Base-by-base conservation (phyloP, 2,329 filamentous ascomycete species). In the Stemphylium vesicarium region DNA sequence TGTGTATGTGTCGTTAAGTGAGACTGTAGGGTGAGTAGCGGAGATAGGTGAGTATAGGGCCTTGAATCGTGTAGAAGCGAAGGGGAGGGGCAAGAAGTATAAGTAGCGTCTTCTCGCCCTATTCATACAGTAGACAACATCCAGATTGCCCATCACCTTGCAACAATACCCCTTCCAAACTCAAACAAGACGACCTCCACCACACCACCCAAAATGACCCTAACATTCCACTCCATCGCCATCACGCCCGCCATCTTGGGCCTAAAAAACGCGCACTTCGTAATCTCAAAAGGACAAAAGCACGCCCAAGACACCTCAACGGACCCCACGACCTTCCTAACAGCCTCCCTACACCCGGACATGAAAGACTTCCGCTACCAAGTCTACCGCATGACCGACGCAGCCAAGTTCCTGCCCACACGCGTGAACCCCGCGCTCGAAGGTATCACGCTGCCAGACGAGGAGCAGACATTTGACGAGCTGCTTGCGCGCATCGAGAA, bases 341-440 rank as follows among this genome's bases (percentile, higher is more conserved):
- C 76, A 7, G 72, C 75, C n/a, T 73, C 74, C 2, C 73, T 85
- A 16, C 67, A 76, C 52, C 75, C 75, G 0, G 80, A 84, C 69
- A 85, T 85, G 83, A 56, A 68, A n/a, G 65, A 76, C 4, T 69
- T 85, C 41, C 54, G 74, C 53, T 83, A 74, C 71, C 83, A 85
- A 63, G 71, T 85, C 64, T 77, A 81, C 51, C 66, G 68, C 37
- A 60, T 72, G 51, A 77, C 72, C 63, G 77, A 81, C 65, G 69
- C 70, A 1, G 73, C 78, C 33, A 80, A 80, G 53, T 69, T 70
- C 50, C 60, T 78, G 32, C 72, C 77, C 18, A 58, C 68, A 1
- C 77, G 79, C 39, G 60, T 81, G 40, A 77, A 69, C 37, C 58
- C 67, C 3, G 72, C 72, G 31, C 59, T 70, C 33, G 72, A 75